Base-by-base conservation (phyloP, 257 asterid species). In the Solanum lycopersicoides region DNA sequence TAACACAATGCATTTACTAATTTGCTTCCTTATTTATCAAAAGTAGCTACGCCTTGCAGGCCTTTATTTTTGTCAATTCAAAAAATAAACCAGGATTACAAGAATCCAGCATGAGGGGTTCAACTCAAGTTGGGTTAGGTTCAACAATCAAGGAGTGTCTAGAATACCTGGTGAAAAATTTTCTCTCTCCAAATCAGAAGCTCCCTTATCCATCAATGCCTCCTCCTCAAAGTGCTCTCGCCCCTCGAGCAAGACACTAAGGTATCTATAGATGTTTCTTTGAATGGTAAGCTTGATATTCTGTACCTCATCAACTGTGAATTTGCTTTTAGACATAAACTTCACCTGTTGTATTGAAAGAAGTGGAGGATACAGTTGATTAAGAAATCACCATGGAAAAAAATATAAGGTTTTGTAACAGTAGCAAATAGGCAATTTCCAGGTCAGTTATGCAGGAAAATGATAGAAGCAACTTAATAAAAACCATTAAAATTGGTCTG, bases 151-250 rank as follows among this genome's bases (percentile, higher is more conserved):
- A 50, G 69, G 44, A 82, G 45, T 20, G 85, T 10, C 3, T 82
- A 32, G 21, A 73, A 88, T 83, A 93, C 94, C 93, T 89, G 90
- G 91, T 76, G 85, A 83, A 65, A 89, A 86, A 84, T 88, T 88
- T 88, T 85, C 90, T 50, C 82, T 88, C 82, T 88, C 82, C 86
- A 68, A 79, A 76, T 88, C 87, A 59, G 82, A 59, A 56, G 88
- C 68, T 42, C 63, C 84, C 50, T 74, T 86, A 47, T 88, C 86
- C 76, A 56, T 35, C 83, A 88, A 47, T 82, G 88, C 88, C 89
- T 92, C 95, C 65, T 93, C 95, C 91, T 95, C 97, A 86, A 93
- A 92, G 87, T 86, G 92, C 88, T 93, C 95, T 66, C 93, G 91
- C 59, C 93, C 94, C 91, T 95, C 96, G 15, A 95, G 94, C 86